Evolutionary conservation across 148 eudicot species (phyloP).

Genomic region (Hydrangea macrophylla): DNA sequence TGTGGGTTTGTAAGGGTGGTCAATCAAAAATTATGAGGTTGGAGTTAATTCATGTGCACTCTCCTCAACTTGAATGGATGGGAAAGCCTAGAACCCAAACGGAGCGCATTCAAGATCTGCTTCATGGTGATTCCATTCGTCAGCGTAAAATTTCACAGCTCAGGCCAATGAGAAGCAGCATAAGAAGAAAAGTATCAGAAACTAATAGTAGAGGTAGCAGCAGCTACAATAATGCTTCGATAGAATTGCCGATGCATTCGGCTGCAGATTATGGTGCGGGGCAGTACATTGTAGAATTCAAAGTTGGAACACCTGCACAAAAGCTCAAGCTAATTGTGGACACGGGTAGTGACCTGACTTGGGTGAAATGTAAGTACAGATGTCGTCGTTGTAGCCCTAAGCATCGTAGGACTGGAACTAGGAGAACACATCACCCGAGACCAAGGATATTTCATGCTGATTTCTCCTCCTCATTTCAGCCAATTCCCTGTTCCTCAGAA

Average conservation of each 20-base stretch:
- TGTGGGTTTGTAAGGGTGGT: too few relatives aligned
- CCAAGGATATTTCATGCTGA: conserved; percentile 15
- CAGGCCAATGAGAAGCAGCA: too few relatives aligned
- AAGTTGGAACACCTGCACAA: conserved; percentile 34
- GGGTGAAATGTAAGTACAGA: conserved; percentile 36
- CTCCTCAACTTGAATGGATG: too few relatives aligned
- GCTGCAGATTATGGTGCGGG: conserved; percentile 42
- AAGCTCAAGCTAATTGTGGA: conserved; percentile 33
- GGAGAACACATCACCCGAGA: background rate
- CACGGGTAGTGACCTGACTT: conserved; percentile 49
- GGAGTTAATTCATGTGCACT: too few relatives aligned
- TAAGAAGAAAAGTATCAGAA: too few relatives aligned
- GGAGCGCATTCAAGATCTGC: too few relatives aligned
- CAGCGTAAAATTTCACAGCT: too few relatives aligned
- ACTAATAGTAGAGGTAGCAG: background rate
- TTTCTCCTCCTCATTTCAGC: conserved; percentile 26
- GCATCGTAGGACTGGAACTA: background rate
- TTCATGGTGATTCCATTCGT: too few relatives aligned
- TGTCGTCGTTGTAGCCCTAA: too few relatives aligned
- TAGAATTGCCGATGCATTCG: conserved; percentile 22
- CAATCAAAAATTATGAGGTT: too few relatives aligned
- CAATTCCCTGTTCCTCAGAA: conserved; percentile 30
- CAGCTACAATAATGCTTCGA: conserved; percentile 11
- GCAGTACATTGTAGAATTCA: conserved; percentile 33
- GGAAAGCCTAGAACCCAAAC: too few relatives aligned